Evolutionary conservation across 768 basidiomycete species (phyloP), one percentile per base, ranked within the genome.

Genomic region (Kondoa malvinella): DNA sequence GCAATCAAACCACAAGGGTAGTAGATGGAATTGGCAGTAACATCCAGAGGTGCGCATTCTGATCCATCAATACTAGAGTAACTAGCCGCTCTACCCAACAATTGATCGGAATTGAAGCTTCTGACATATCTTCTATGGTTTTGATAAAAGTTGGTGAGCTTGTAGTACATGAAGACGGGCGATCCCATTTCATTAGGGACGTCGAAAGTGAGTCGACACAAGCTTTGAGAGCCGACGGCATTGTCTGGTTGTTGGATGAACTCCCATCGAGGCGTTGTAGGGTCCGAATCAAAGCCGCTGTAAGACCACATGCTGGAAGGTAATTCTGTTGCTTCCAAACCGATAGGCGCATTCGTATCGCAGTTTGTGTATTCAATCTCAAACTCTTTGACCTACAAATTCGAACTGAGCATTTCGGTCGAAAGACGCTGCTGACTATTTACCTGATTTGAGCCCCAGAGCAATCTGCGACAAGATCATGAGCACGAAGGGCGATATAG

Each of bases 1-100:
- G 95, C 95, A 71, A 99, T 94, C 71, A 99, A 80, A 56, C 95
- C 95, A 72, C 95, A 99, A 1, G 95, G 95, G 74, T 92, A 99
- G 76, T 91, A 83, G 8, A 83, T 80, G 67, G 78, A 78, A 56
- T 73, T 76, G 3, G 77, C 77, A 2, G 80, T 75, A 30, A 74
- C 73, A n/a, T 82, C 87, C 60, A 94, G 81, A 1, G 95, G 95
- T 76, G 89, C 87, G 82, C 95, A 99, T 74, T 92, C 85, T 33
- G 89, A 84, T 60, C 80, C 78, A 27, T 78, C 71, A 68, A 80
- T 73, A 26, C 74, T 61, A 4, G 66, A 12, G 50, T 84, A 77
- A n/a, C 92, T 80, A 65, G 79, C 76, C 64, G 76, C 77, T 34
- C 86, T 80, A 58, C 95, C 95, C 76, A 84, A 83, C 66, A 99